A percentile compares a stretch with the other conserved stretches of the same genome.
Conservation (phyloP, 176 grass and related monocot species). For the Triticum dicoccoides region DNA sequence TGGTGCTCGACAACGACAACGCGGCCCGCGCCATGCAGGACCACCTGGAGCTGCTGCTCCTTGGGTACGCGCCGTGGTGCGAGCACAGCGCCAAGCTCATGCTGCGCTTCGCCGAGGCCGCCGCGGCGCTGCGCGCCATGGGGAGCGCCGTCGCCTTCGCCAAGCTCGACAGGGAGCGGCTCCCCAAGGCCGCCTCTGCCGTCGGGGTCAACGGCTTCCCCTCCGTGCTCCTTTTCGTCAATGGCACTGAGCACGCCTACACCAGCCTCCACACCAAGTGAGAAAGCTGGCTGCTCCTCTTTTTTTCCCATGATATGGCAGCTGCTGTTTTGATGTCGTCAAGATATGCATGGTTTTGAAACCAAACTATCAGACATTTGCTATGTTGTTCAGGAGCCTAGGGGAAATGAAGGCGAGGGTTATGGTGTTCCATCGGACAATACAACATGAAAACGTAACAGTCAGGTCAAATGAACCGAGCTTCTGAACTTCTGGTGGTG, state of each 20-base stretch:
- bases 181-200: slow-evolving; percentile 65
- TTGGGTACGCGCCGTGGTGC: slow-evolving; percentile 91
- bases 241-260: slow-evolving; percentile 63
- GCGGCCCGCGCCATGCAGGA: slow-evolving; percentile 55
- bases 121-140: slow-evolving; percentile 70
- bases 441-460: too few relatives aligned
- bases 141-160: slow-evolving; percentile 67
- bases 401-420: too few relatives aligned
- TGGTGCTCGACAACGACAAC: slow-evolving; percentile 86
- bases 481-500: too few relatives aligned
- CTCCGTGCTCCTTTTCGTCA: slow-evolving; percentile 80
- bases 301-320: neutral
- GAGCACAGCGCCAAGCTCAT: slow-evolving; percentile 87
- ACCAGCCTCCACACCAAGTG: slow-evolving; percentile 84
- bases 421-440: too few relatives aligned
- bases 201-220: slow-evolving; percentile 84
- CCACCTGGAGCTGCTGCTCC: slow-evolving; percentile 65
- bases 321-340: neutral
- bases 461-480: too few relatives aligned
- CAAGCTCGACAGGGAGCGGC: slow-evolving; percentile 88
- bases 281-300: neutral
- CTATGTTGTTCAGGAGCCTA: too few relatives aligned
- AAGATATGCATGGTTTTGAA: too few relatives aligned
- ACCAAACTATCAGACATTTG: too few relatives aligned
- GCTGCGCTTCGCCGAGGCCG: slow-evolving; percentile 88